Evolutionary conservation across 495 filamentous ascomycete genomes (phyloP).

Genomic region (Aspergillus mulundensis): DNA sequence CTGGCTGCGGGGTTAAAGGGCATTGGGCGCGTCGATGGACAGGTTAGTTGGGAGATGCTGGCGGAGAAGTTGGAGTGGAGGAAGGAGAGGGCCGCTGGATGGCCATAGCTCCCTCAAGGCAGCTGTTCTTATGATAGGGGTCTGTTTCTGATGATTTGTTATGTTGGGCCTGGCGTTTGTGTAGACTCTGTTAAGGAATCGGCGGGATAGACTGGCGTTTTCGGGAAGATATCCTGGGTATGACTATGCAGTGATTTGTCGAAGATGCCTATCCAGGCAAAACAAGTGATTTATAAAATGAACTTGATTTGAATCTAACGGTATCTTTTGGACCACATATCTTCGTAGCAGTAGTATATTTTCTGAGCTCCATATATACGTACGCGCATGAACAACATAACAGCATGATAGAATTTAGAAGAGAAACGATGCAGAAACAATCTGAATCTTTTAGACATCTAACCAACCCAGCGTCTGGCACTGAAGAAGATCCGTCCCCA

Average conservation of each 20-base stretch:
- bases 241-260: no score
- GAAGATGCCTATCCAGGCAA: no score
- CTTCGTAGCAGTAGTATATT: neutral
- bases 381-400: neutral
- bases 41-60: slow-evolving; percentile 48
- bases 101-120: neutral
- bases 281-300: neutral
- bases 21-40: slow-evolving; percentile 44
- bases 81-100: slow-evolving; percentile 11
- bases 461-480: slow-evolving; percentile 82
- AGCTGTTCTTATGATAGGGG: no score
- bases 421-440: neutral
- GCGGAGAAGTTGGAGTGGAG: slow-evolving; percentile 43
- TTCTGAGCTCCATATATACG: slow-evolving; percentile 1
- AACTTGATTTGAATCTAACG: neutral
- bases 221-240: no score
- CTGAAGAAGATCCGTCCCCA: slow-evolving; percentile 80
- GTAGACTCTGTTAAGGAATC: neutral
- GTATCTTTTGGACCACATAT: neutral
- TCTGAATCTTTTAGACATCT: slow-evolving; percentile 13
- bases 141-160: neutral
- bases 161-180: neutral
- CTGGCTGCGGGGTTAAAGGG: slow-evolving; percentile 42
- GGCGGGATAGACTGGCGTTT: neutral
- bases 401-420: neutral